Conservation (phyloP, 176 grass and related monocot species). For the Bolboschoenus planiculmis region DNA sequence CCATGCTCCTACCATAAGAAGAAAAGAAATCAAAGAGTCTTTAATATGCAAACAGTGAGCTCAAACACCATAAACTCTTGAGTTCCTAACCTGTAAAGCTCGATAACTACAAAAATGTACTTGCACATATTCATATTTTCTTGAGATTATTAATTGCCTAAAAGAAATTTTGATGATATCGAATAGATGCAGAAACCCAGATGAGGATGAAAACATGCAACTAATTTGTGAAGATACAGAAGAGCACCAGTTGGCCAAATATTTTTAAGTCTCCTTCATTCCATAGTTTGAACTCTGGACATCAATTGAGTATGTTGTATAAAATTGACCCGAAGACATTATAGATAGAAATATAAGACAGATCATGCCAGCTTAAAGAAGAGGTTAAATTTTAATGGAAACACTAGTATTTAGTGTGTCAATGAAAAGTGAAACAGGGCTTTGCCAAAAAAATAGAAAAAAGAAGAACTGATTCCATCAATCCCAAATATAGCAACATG, state of each 20-base stretch:
- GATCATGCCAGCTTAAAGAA: neutral
- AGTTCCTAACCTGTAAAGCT: conserved; percentile 19
- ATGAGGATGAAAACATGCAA: neutral
- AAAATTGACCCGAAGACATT: neutral
- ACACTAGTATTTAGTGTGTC: neutral
- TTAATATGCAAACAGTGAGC: neutral
- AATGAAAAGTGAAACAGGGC: neutral
- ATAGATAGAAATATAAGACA: neutral
- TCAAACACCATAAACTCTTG: neutral
- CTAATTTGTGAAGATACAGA: neutral
- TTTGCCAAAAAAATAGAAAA: neutral
- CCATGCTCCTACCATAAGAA: neutral
- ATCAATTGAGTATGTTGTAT: neutral
- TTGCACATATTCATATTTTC: neutral
- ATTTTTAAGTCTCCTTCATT: neutral
- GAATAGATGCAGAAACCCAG: neutral
- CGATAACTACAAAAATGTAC: conserved; percentile 11
- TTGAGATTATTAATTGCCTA: neutral
- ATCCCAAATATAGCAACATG: neutral
- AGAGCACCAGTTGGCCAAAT: neutral
- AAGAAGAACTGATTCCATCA: neutral
- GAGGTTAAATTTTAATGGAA: neutral
- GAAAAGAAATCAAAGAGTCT: conserved; percentile 1
- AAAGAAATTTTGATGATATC: neutral
- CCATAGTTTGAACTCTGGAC: neutral